Percentiles rank a stretch among this genome's conserved stretches.
These are phyloP conservation scores for Coniochaeta ligniaria DNA, from an alignment of 2,329 filamentous ascomycete genomes.

Conservation along the genomic window DNA sequence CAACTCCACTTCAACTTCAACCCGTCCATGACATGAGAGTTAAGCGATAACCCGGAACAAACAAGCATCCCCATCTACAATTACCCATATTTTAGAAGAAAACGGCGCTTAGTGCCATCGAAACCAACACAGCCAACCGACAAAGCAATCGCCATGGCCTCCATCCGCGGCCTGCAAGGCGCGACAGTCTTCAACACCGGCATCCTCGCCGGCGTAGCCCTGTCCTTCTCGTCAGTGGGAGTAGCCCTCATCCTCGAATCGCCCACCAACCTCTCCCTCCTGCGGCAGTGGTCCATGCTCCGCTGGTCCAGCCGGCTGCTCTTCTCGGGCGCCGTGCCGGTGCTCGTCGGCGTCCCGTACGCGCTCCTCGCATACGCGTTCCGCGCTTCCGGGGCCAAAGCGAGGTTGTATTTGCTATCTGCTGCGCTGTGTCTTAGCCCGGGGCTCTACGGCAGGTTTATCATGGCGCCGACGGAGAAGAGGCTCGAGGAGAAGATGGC, in stretches of 20 bases:
- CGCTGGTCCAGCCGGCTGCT: slow-evolving; percentile 30
- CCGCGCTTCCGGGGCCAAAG: slow-evolving; percentile 16
- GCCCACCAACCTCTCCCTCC: slow-evolving; percentile 42
- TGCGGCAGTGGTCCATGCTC: slow-evolving; percentile 44
- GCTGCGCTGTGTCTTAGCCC: slow-evolving; percentile 35
- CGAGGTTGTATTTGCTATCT: slow-evolving; percentile 37
- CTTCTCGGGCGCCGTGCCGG: slow-evolving; percentile 26
- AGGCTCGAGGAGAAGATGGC: slow-evolving; percentile 36
- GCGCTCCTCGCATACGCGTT: slow-evolving; percentile 35
- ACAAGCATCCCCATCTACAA: background rate
- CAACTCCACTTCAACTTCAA: background rate
- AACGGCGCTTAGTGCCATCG: background rate
- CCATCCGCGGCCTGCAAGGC: slow-evolving; percentile 38
- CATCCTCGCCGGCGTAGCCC: slow-evolving; percentile 29
- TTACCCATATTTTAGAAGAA: background rate
- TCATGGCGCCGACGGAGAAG: slow-evolving; percentile 39
- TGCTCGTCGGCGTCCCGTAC: slow-evolving; percentile 32
- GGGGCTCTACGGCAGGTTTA: slow-evolving; percentile 42
- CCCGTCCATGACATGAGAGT: no score
- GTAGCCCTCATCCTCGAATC: slow-evolving; percentile 47
- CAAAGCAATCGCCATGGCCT: background rate
- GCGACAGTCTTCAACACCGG: slow-evolving; percentile 43
- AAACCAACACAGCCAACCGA: background rate
- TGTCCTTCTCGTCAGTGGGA: slow-evolving; percentile 29
- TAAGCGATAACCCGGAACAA: background rate